Conservation (phyloP, 805 yeast species). For the Metschnikowia peoriensis region DNA sequence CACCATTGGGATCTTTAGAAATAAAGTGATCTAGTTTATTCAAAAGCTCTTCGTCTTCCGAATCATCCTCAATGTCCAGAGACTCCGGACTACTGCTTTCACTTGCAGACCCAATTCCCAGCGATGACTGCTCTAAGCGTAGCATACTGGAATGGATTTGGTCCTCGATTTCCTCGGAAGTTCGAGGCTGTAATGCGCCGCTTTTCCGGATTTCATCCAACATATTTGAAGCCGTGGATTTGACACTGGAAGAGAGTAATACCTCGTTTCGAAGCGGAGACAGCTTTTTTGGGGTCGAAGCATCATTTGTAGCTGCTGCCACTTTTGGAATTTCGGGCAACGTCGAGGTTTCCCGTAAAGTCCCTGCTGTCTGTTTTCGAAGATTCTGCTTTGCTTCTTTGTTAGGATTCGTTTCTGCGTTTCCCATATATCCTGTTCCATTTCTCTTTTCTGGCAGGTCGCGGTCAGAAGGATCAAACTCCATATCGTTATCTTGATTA, state of each 20-base stretch:
- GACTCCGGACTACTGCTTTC: background rate
- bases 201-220: constrained; percentile 15
- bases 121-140: constrained; percentile 3
- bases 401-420: background rate
- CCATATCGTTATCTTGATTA: constrained; percentile 14
- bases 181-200: constrained; percentile 12
- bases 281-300: constrained; percentile 13
- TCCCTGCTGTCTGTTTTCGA: background rate
- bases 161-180: constrained; percentile 23
- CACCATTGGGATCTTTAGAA: background rate
- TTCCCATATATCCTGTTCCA: background rate
- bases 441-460: constrained; percentile 13
- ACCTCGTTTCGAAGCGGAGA: constrained; percentile 17
- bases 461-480: constrained; percentile 27
- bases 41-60: constrained; percentile 1
- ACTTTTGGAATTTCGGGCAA: background rate
- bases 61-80: background rate
- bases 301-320: background rate
- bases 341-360: too few relatives aligned
- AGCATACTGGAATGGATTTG: constrained; percentile 25
- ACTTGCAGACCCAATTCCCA: background rate
- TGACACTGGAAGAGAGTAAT: constrained; percentile 3
- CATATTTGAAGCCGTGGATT: constrained; percentile 9
- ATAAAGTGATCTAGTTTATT: constrained; percentile 1
- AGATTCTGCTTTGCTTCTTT: background rate